Percentiles rank a stretch among this genome's conserved stretches.
These are phyloP conservation scores for Cladosporium sp. DNA, from an alignment of 2,329 filamentous ascomycete species.

Conservation along the genomic window DNA sequence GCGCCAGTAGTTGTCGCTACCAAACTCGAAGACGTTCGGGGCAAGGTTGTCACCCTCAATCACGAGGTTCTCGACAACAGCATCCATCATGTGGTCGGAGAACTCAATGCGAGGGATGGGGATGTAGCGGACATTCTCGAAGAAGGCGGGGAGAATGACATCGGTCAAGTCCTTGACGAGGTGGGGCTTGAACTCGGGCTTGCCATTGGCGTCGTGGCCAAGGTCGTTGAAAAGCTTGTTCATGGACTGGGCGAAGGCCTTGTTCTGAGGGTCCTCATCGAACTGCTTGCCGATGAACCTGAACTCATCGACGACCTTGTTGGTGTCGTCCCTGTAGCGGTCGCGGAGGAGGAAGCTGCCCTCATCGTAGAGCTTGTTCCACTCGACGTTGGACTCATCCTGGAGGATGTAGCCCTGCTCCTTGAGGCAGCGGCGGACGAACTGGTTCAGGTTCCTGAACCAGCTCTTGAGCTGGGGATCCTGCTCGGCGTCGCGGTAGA, in stretches of 20 bases:
- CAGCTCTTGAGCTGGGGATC: constrained; percentile 84
- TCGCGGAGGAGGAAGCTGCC: constrained; percentile 83
- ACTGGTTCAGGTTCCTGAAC: constrained; percentile 76
- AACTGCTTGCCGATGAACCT: constrained; percentile 90
- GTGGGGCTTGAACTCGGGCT: constrained; percentile 87
- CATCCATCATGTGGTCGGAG: constrained; percentile 77
- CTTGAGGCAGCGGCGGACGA: constrained; percentile 76
- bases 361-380: constrained; percentile 79
- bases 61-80: constrained; percentile 88
- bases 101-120: constrained; percentile 94
- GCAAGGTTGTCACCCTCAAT: constrained; percentile 96
- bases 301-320: constrained; percentile 81
- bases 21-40: constrained; percentile 84
- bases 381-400: constrained; percentile 72
- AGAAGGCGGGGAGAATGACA: constrained; percentile 75
- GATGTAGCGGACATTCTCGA: constrained; percentile 85
- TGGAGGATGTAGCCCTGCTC: constrained; percentile 90
- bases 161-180: constrained; percentile 84
- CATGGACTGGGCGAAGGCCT: constrained; percentile 68
- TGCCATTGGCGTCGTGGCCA: constrained; percentile 81
- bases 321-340: constrained; percentile 80
- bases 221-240: constrained; percentile 86
- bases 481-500: constrained; percentile 81
- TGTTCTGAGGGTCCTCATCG: constrained; percentile 82
- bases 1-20: constrained; percentile 89